These are phyloP conservation scores for Leccinum huronense DNA, from an alignment of 1,284 basidiomycete species.

Conservation along the genomic window DNA sequence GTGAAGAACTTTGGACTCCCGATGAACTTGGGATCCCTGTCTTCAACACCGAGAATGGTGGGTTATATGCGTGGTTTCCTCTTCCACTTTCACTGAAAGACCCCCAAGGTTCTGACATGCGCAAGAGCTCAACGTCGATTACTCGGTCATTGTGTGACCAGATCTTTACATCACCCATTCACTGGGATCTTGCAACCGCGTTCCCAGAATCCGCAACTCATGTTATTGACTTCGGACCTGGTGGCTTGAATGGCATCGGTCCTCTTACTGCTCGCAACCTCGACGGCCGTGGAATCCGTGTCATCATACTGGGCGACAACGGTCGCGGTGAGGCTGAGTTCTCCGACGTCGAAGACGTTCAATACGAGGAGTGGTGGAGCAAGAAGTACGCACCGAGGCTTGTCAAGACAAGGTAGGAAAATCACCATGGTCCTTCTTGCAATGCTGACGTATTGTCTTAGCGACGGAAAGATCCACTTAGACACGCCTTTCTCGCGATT, in stretches of 20 bases:
- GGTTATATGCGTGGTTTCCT: slow-evolving; percentile 29
- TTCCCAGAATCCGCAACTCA: slow-evolving; percentile 92
- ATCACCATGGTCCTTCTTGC: slow-evolving; percentile 19
- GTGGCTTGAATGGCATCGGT: slow-evolving; percentile 91
- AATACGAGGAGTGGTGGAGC: slow-evolving; percentile 86
- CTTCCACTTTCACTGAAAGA: slow-evolving; percentile 17
- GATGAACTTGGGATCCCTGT: slow-evolving; percentile 81
- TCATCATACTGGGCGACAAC: slow-evolving; percentile 84
- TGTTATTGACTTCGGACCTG: slow-evolving; percentile 95
- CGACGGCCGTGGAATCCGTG: slow-evolving; percentile 89
- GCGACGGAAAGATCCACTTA: slow-evolving; percentile 87
- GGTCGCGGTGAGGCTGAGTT: slow-evolving; percentile 85
- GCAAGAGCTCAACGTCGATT: slow-evolving; percentile 61
- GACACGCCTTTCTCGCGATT: slow-evolving; percentile 97
- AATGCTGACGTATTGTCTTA: slow-evolving; percentile 34
- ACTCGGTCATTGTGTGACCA: slow-evolving; percentile 87
- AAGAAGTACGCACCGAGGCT: slow-evolving; percentile 84
- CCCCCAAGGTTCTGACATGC: slow-evolving; percentile 76
- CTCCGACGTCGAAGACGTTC: slow-evolving; percentile 67
- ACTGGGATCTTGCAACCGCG: slow-evolving; percentile 88
- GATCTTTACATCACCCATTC: slow-evolving; percentile 89
- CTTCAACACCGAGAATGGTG: slow-evolving; percentile 90
- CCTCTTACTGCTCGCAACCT: slow-evolving; percentile 87
- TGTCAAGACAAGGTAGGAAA: slow-evolving; percentile 78
- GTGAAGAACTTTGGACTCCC: slow-evolving; percentile 79